These are phyloP conservation scores for Colletotrichum lupini DNA, from an alignment of 2,329 filamentous ascomycete species.

Conservation along the genomic window DNA sequence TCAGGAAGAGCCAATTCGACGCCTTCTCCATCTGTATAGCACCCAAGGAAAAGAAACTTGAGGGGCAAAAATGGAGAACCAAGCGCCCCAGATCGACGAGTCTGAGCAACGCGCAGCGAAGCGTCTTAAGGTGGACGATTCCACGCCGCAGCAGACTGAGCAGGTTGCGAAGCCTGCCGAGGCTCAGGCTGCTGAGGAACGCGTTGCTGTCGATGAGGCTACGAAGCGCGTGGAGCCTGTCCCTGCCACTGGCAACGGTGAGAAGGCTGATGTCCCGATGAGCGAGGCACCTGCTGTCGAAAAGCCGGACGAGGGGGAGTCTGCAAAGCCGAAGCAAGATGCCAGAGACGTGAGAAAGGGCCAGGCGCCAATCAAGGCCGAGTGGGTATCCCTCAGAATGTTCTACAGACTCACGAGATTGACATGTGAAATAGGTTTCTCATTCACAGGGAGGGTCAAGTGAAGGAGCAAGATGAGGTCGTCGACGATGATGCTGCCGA, in stretches of 20 bases:
- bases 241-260: constrained; percentile 23
- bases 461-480: constrained; percentile 65
- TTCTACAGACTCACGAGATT: neutral
- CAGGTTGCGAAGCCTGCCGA: neutral
- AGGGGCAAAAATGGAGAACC: constrained; percentile 19
- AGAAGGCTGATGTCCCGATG: constrained; percentile 26
- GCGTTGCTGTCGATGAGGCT: constrained; percentile 24
- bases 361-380: constrained; percentile 49
- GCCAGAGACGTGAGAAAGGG: constrained; percentile 40
- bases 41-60: neutral
- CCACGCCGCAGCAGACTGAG: constrained; percentile 2
- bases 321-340: constrained; percentile 23
- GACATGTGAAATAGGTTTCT: constrained; percentile 44
- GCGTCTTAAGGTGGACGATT: constrained; percentile 38
- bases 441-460: constrained; percentile 47
- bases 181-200: constrained; percentile 9
- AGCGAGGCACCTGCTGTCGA: constrained; percentile 7
- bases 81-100: constrained; percentile 16
- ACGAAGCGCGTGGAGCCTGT: constrained; percentile 22
- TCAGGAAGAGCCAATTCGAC: neutral
- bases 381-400: constrained; percentile 42
- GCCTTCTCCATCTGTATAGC: neutral
- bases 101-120: constrained; percentile 38
- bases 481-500: constrained; percentile 63
- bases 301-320: neutral